Conservation (phyloP, 495 filamentous ascomycete genomes). For the Neurospora tetraspora region DNA sequence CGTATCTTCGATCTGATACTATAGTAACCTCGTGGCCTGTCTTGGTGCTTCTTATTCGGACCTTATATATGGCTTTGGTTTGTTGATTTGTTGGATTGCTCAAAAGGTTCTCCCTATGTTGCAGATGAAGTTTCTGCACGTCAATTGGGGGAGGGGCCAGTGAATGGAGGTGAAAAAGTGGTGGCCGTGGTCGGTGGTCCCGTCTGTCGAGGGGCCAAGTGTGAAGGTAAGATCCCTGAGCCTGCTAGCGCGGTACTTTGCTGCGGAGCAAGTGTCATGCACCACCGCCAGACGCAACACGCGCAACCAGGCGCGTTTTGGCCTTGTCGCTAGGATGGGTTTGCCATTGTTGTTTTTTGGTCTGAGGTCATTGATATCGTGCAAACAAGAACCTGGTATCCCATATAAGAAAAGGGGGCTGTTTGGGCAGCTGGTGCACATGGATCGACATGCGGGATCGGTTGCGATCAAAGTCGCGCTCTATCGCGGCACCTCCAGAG, state of each 20-base stretch:
- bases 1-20: not conserved
- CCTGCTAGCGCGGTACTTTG: constrained; percentile 18
- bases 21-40: not conserved
- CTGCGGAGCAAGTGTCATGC: not conserved
- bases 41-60: not conserved
- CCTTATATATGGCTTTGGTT: not conserved
- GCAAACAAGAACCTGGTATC: not conserved
- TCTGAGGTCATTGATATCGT: not conserved
- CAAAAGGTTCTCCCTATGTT: not conserved
- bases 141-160: not conserved
- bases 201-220: constrained; percentile 2
- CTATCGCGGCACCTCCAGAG: not conserved
- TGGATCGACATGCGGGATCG: not conserved
- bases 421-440: not conserved
- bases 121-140: not conserved
- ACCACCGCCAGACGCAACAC: not conserved
- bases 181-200: not conserved
- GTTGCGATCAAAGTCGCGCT: not conserved
- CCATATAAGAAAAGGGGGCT: not conserved
- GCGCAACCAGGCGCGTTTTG: not conserved
- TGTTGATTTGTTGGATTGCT: not conserved
- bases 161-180: not conserved
- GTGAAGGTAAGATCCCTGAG: constrained; percentile 1
- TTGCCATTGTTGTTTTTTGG: not conserved
- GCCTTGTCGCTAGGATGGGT: not conserved